Base-by-base conservation (phyloP, 441 rosid genomes). In the Lepidium campestre region DNA sequence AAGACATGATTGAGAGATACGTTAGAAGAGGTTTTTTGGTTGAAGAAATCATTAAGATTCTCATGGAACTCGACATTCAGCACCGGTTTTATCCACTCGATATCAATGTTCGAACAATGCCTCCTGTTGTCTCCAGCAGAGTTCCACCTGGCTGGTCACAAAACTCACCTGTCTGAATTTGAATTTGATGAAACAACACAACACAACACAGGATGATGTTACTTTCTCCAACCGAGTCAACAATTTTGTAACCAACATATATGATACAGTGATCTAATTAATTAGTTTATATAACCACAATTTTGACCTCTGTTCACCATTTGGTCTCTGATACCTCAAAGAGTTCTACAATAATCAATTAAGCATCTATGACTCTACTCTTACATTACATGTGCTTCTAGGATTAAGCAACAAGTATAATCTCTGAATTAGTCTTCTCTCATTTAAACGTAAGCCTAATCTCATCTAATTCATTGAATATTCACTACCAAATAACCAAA, bases 41-140 rank as follows among this genome's bases (percentile, higher is more conserved):
- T 2, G 96, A 92, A 68, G 93, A 92, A 72, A 67, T 92, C 64
- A 70, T 80, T 14, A 87, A 77, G 72, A 78, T 83, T 10, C 82
- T 91, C 56, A 74, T 58, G 65, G 96, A 91, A 61, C 80, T 83
- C 36, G 98, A 87, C 76, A 72, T 87, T 54, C 84, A 83, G 20
- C 85, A 81, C 56, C 86, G 96, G 2, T 41, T 92, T 76, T 65
- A 79, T 32, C 98, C 98, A 2, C 57, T 87, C 4, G 89, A 78
- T 70, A 82, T 91, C 77, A 91, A 87, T 45, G 79, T 91, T 23
- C 77, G 70, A 47, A 41, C 80, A 42, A 53, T 85, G 78, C 89
- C 86, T 18, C 42, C 80, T 10, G 10, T 69, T 25, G 62, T 55
- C 50, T 77, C 82, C 0, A 73, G 23, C 46, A 72, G 86, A 56